These are phyloP conservation scores for Aphanomyces euteiches DNA, from an alignment of 352 stramenopile species.

Conservation along the genomic window DNA sequence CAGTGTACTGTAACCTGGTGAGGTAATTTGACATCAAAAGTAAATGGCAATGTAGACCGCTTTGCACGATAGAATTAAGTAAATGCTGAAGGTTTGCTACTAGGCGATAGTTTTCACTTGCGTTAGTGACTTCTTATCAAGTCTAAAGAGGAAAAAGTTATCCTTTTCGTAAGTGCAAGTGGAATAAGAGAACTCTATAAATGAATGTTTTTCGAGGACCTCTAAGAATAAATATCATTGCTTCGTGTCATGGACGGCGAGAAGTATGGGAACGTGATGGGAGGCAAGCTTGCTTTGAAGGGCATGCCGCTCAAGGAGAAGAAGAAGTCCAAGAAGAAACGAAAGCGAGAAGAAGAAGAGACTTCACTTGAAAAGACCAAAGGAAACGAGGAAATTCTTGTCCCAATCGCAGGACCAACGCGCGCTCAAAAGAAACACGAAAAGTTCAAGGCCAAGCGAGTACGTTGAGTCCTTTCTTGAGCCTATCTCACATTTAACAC, in stretches of 20 bases:
- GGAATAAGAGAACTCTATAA: background rate
- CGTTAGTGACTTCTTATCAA: too few relatives aligned
- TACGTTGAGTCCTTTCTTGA: constrained; percentile 36
- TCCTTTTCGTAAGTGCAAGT: too few relatives aligned
- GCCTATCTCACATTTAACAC: background rate
- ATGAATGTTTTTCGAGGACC: background rate
- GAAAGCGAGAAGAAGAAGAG: background rate
- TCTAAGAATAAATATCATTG: background rate
- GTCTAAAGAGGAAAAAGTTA: too few relatives aligned
- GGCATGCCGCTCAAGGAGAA: constrained; percentile 46
- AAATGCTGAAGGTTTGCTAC: too few relatives aligned
- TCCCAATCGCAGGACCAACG: constrained; percentile 53
- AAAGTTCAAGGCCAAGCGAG: constrained; percentile 73
- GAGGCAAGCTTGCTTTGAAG: constrained; percentile 84
- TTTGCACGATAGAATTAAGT: too few relatives aligned
- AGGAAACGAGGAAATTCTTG: constrained; percentile 31
- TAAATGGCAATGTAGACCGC: too few relatives aligned
- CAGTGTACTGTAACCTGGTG: too few relatives aligned
- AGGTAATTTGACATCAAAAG: too few relatives aligned
- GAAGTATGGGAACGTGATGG: constrained; percentile 45
- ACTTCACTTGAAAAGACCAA: constrained; percentile 2
- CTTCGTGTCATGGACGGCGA: background rate
- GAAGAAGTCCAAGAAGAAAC: constrained; percentile 31
- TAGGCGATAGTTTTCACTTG: too few relatives aligned
- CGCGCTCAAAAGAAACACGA: constrained; percentile 72